Percentiles rank a stretch among this genome's conserved stretches.
phyloP scores from a whole-genome alignment of 352 stramenopile species.

The Pythium vanterpoolii region DNA sequence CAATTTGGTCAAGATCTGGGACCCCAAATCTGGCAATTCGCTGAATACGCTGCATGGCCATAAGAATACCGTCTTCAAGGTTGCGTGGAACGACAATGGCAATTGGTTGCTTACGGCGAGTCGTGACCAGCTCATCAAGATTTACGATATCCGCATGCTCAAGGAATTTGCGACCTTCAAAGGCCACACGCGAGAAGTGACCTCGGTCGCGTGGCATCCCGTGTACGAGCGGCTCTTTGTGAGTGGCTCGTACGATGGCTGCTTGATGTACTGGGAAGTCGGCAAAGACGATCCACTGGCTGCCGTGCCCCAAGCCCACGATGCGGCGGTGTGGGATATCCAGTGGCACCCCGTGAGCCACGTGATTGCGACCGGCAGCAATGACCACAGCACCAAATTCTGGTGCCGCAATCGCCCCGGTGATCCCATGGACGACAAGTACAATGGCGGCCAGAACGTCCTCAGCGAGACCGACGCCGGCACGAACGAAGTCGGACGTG shows the following conservation, averaged over 20 bases:
- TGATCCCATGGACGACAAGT: conserved; percentile 88
- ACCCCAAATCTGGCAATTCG: conserved; percentile 91
- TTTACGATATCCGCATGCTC: conserved; percentile 98
- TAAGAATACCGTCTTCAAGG: conserved; percentile 98
- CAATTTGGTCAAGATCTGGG: conserved; percentile 98
- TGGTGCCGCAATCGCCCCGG: conserved; percentile 95
- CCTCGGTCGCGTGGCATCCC: conserved; percentile 96
- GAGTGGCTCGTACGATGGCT: conserved; percentile 96
- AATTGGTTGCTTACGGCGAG: conserved; percentile 97
- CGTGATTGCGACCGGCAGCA: conserved; percentile 93
- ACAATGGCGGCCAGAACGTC: conserved; percentile 73
- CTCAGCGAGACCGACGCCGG: conserved; percentile 66
- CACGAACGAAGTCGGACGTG: conserved; percentile 24
- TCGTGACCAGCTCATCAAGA: conserved; percentile 97
- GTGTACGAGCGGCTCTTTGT: conserved; percentile 96
- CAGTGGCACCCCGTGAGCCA: conserved; percentile 97
- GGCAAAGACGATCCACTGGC: conserved; percentile 84
- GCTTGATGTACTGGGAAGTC: conserved; percentile 97
- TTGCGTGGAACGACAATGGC: conserved; percentile 97
- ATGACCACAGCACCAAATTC: conserved; percentile 98
- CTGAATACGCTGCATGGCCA: conserved; percentile 96
- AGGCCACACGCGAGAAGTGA: conserved; percentile 95
- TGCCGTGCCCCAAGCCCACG: conserved; percentile 90
- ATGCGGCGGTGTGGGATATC: conserved; percentile 97
- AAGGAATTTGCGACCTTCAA: conserved; percentile 95